Evolutionary conservation across 1,284 basidiomycete species (phyloP).

Genomic region (Cutaneotrichosporon dermatis): DNA sequence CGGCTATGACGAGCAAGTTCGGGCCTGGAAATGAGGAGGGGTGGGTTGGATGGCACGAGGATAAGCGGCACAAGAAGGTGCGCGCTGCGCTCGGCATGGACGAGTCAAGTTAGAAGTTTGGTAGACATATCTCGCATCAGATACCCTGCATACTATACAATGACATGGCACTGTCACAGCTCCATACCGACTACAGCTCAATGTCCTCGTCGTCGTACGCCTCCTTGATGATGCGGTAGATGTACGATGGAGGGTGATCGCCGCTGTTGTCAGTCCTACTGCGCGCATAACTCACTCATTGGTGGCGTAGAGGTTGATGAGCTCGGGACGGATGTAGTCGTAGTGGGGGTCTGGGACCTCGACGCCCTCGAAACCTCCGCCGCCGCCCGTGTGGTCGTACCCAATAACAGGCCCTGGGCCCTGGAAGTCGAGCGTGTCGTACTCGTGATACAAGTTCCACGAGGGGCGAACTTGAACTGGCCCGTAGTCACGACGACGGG

Average conservation of each 20-base stretch:
- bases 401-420: slow-evolving; percentile 77
- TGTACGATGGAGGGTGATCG: slow-evolving; percentile 85
- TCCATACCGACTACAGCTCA: slow-evolving; percentile 51
- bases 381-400: slow-evolving; percentile 56
- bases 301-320: slow-evolving; percentile 91
- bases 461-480: slow-evolving; percentile 93
- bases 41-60: slow-evolving; percentile 34
- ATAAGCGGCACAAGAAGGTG: slow-evolving; percentile 25
- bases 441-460: slow-evolving; percentile 88
- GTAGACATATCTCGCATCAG: slow-evolving; percentile 6
- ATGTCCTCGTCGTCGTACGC: slow-evolving; percentile 88
- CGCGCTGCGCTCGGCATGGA: slow-evolving; percentile 8
- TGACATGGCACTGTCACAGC: background rate
- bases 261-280: slow-evolving; percentile 55
- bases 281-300: slow-evolving; percentile 69
- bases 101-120: background rate
- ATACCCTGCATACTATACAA: slow-evolving; percentile 25
- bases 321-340: slow-evolving; percentile 87
- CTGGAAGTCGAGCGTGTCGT: slow-evolving; percentile 78
- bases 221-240: slow-evolving; percentile 84
- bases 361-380: slow-evolving; percentile 77
- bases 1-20: slow-evolving; percentile 41
- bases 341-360: slow-evolving; percentile 89
- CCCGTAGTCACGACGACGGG: slow-evolving; percentile 92
- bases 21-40: slow-evolving; percentile 28